Evolutionary conservation across 768 basidiomycete species (phyloP), one percentile per base, ranked within the genome.

Genomic region (Strobilomyces confusus): DNA sequence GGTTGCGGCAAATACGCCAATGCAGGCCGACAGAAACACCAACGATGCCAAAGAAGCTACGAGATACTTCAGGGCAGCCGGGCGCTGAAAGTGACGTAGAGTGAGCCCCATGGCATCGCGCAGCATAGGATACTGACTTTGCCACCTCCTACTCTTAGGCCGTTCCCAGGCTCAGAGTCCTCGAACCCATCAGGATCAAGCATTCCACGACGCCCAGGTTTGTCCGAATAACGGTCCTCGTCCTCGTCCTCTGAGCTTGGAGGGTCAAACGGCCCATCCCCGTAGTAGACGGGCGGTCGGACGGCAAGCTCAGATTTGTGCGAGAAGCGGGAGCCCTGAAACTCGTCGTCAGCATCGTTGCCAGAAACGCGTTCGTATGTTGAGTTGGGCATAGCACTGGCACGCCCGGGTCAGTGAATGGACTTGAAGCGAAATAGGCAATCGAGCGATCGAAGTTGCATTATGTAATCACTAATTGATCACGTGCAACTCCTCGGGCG

Each of bases 1-100:
- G n/a, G n/a, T n/a, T n/a, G n/a, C n/a, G n/a, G n/a, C n/a, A n/a
- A 93, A 77, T 13, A 88, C 72, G 2, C 92, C 93, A 55, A 97
- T 85, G 26, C 83, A 64, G 0, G 74, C 79, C 3, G 92, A 83
- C 41, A 89, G 64, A 1, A 75, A 54, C 9, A 93, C 75, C 13
- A 93, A 75, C 1, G 75, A 74, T 38, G 73, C 72, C 48, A 97
- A 77, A 43, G 80, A 67, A 51, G 84, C 76, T 30, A 88, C 70
- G 38, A 95, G 79, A 55, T 76, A 78, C 49, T 84, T 79, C 37
- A 87, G 67, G 14, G 84, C 80, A 0, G 79, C 70, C 7, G 75
- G 71, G 48, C 77, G 77, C 79, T 83, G 60, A 19, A 7, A 5
- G 23, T 42, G 32, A 34, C 49, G 32, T 48, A 46, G 20, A 58